phyloP scores from a whole-genome alignment of 805 yeast genomes.

The Starmerella gropengiesseri region DNA sequence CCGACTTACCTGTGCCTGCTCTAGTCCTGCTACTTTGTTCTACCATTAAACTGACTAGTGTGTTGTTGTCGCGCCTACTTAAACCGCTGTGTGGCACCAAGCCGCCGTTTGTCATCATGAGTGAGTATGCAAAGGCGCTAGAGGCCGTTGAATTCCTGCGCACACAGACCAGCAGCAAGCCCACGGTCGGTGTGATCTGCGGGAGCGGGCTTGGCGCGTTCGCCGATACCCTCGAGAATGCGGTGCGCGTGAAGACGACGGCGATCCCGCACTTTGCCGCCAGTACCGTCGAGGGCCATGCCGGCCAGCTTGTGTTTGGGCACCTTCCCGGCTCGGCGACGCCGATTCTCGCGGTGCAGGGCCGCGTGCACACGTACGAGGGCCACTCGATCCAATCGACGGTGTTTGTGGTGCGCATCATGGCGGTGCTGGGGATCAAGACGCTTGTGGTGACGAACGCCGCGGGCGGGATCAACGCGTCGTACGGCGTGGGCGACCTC shows the following conservation, averaged over 20 bases:
- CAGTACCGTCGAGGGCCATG: slow-evolving; percentile 86
- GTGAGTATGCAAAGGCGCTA: slow-evolving; percentile 15
- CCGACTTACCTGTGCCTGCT: too few species aligned
- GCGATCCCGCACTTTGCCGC: slow-evolving; percentile 69
- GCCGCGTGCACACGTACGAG: slow-evolving; percentile 84
- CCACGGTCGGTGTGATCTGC: slow-evolving; percentile 64
- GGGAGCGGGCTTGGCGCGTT: slow-evolving; percentile 93
- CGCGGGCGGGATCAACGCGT: slow-evolving; percentile 74
- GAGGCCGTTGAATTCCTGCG: slow-evolving; percentile 21
- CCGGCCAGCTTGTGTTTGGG: slow-evolving; percentile 74
- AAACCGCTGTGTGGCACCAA: too few species aligned
- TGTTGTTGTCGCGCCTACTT: too few species aligned
- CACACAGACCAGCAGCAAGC: slow-evolving; percentile 7
- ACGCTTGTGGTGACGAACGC: slow-evolving; percentile 84
- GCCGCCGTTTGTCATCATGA: slow-evolving; percentile 7
- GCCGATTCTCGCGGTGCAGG: slow-evolving; percentile 77
- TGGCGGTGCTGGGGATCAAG: slow-evolving; percentile 50
- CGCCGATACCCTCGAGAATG: slow-evolving; percentile 40
- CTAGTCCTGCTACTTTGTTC: too few species aligned
- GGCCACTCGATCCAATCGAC: slow-evolving; percentile 77
- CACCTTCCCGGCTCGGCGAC: slow-evolving; percentile 39
- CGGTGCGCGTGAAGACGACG: slow-evolving; percentile 46
- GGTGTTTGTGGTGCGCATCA: slow-evolving; percentile 74
- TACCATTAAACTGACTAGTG: too few species aligned
- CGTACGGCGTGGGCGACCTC: slow-evolving; percentile 69